phyloP scores from a whole-genome alignment of 192 early-diverging fungal genomes.

The Obelidium mucronatum region DNA sequence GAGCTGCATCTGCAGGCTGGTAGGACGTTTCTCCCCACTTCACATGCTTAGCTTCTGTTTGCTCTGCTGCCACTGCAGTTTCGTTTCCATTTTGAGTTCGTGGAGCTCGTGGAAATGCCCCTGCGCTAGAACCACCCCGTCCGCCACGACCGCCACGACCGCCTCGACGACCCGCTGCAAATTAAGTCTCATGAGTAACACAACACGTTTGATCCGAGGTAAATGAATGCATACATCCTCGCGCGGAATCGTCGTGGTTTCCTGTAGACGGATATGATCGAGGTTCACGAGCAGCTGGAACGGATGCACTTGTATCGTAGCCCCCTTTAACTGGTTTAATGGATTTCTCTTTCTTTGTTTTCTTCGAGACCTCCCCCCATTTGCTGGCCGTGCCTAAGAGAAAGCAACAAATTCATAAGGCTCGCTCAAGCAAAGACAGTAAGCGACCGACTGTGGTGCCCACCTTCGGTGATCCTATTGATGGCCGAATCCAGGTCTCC shows the following conservation, averaged over 20 bases:
- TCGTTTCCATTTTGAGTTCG: slow-evolving; percentile 33
- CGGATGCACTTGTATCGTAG: background rate
- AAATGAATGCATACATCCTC: slow-evolving; percentile 64
- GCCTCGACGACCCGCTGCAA: slow-evolving; percentile 54
- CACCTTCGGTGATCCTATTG: slow-evolving; percentile 80
- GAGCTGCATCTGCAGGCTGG: slow-evolving; percentile 6
- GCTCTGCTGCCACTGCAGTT: slow-evolving; percentile 24
- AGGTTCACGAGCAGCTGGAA: slow-evolving; percentile 56
- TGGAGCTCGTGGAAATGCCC: slow-evolving; percentile 38
- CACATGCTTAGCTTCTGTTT: slow-evolving; percentile 3
- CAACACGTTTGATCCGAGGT: too few relatives aligned
- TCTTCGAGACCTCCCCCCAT: slow-evolving; percentile 34
- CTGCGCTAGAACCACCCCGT: slow-evolving; percentile 52
- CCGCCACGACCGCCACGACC: slow-evolving; percentile 67
- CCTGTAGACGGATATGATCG: slow-evolving; percentile 43
- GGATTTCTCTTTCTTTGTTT: slow-evolving; percentile 28
- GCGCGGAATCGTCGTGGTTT: slow-evolving; percentile 43
- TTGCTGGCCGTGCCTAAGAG: slow-evolving; percentile 35
- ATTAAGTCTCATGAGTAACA: too few relatives aligned
- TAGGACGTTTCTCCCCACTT: slow-evolving; percentile 33
- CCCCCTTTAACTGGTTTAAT: slow-evolving; percentile 21
- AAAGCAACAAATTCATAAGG: too few relatives aligned
- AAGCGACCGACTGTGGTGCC: too few relatives aligned
- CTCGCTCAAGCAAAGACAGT: too few relatives aligned
- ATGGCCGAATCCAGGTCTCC: slow-evolving; percentile 87